Percentiles rank a stretch among this genome's conserved stretches.
Conservation (phyloP, 1,139 yeast genomes). For the Candida neerlandica region DNA sequence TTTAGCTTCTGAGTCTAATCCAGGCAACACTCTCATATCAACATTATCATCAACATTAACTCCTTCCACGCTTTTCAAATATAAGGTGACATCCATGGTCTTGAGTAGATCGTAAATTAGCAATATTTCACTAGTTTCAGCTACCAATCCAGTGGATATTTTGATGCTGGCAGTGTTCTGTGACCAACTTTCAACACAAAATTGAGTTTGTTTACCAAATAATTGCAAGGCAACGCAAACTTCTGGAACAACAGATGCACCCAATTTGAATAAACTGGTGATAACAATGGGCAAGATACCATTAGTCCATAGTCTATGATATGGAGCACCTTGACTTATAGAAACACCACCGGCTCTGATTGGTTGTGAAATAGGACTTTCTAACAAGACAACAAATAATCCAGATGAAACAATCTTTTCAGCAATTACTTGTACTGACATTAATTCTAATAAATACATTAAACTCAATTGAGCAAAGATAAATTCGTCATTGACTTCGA, state of each 20-base stretch:
- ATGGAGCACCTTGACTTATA: slow-evolving; percentile 50
- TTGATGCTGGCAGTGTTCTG: slow-evolving; percentile 54
- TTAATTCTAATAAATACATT: slow-evolving; percentile 69
- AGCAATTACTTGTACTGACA: slow-evolving; percentile 64
- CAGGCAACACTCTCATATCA: slow-evolving; percentile 51
- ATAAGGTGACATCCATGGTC: slow-evolving; percentile 49
- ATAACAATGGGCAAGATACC: slow-evolving; percentile 75
- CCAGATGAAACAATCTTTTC: slow-evolving; percentile 67
- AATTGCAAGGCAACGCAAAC: slow-evolving; percentile 62
- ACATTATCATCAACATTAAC: slow-evolving; percentile 21
- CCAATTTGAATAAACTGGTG: slow-evolving; percentile 62
- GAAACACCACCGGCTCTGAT: slow-evolving; percentile 68
- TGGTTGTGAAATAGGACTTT: slow-evolving; percentile 68
- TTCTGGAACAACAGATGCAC: slow-evolving; percentile 65
- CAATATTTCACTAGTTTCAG: slow-evolving; percentile 81
- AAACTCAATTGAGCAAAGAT: slow-evolving; percentile 75
- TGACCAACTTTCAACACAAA: slow-evolving; percentile 72
- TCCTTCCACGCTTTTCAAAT: slow-evolving; percentile 24
- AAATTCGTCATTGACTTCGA: slow-evolving; percentile 63
- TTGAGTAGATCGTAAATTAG: slow-evolving; percentile 62
- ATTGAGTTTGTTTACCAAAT: slow-evolving; percentile 66
- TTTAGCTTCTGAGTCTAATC: slow-evolving; percentile 51
- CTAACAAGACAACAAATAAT: slow-evolving; percentile 67
- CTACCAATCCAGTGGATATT: slow-evolving; percentile 65
- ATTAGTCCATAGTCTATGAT: slow-evolving; percentile 79